Base-by-base conservation (phyloP, 2,329 filamentous ascomycete species). In the Aspergillus puulaauensis region DNA sequence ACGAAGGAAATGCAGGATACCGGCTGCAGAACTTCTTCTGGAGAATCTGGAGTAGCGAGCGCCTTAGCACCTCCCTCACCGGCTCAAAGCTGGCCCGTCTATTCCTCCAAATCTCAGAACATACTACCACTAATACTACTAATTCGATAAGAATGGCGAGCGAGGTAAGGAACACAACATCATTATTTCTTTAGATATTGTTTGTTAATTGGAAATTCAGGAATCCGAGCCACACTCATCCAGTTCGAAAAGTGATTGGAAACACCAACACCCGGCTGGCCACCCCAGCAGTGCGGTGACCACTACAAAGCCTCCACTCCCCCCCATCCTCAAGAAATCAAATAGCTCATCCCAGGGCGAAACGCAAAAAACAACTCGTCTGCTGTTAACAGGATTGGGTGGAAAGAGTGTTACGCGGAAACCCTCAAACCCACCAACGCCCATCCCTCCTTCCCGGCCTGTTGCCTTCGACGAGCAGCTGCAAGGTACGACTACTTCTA, bases 11-110 rank as follows among this genome's bases (percentile, higher is more conserved):
- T 41, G 68, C 69, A 5, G 78, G 78, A 46, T 66, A 68, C 53
- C 73, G 80, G 57, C 68, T 82, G n/a, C 78, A 81, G 57, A 81
- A 82, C 64, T 71, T 82, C 31, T 82, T 83, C 64, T 82, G 80
- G 80, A 71, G 80, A 53, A 77, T 82, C 60, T 82, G 78, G 79
- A 72, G 78, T 50, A 79, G 72, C 53, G 65, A 71, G 6, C 65
- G 64, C 7, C 70, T 80, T 14, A 67, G 69, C 17, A 61, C 66
- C 14, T 70, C 66, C 6, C 71, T 81, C 8, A 72, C 69, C 47
- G 73, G 76, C 19, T 68, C 70, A 11, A 74, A 67, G 9, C 64
- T 83, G 54, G 76, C 77, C 9, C 65, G 53, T 5, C 66, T 82
- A 45, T 81, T 82, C 47, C 67, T 75, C 46, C 69, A 73, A 49